Evolutionary conservation across 2,329 filamentous ascomycete species (phyloP).

Genomic region (Paecilomyces sp.): DNA sequence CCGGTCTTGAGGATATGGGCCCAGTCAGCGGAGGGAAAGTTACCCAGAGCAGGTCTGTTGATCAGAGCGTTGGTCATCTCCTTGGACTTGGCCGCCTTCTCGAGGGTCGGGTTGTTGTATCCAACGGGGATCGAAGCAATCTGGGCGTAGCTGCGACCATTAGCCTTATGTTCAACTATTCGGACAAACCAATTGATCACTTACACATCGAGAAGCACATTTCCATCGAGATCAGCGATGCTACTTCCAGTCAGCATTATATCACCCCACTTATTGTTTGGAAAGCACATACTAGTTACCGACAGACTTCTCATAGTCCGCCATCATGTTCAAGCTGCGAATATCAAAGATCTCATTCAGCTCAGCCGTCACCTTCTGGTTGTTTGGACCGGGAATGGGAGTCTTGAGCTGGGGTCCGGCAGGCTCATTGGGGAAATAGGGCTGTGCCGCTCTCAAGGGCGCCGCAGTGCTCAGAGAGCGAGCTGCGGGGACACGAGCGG

Average conservation of each 20-base stretch:
- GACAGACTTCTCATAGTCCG: constrained; percentile 64
- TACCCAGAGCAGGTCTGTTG: constrained; percentile 83
- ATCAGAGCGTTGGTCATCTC: constrained; percentile 76
- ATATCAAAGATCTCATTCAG: constrained; percentile 78
- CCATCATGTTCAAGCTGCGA: constrained; percentile 74
- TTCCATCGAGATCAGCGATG: constrained; percentile 45
- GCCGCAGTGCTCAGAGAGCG: constrained; percentile 30
- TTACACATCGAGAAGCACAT: constrained; percentile 45
- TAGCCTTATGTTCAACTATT: neutral
- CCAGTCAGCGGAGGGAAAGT: constrained; percentile 86
- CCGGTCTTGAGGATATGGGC: constrained; percentile 70
- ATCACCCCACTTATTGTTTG: neutral
- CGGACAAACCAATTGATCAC: constrained; percentile 8
- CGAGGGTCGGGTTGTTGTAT: constrained; percentile 79
- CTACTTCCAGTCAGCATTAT: constrained; percentile 18
- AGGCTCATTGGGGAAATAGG: constrained; percentile 55
- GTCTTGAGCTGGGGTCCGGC: constrained; percentile 48
- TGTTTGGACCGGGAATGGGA: constrained; percentile 67
- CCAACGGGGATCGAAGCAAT: constrained; percentile 89
- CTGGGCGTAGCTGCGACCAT: constrained; percentile 62
- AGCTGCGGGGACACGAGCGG: constrained; percentile 23
- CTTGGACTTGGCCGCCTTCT: constrained; percentile 61
- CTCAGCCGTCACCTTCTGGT: constrained; percentile 60
- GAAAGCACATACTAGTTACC: constrained; percentile 62
- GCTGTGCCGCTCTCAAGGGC: constrained; percentile 30